A percentile compares a stretch with the other conserved stretches of the same genome.
Evolutionary conservation across 75 land plant genomes (phyloP).

Genomic region (Chamaecyparis obtusa): DNA sequence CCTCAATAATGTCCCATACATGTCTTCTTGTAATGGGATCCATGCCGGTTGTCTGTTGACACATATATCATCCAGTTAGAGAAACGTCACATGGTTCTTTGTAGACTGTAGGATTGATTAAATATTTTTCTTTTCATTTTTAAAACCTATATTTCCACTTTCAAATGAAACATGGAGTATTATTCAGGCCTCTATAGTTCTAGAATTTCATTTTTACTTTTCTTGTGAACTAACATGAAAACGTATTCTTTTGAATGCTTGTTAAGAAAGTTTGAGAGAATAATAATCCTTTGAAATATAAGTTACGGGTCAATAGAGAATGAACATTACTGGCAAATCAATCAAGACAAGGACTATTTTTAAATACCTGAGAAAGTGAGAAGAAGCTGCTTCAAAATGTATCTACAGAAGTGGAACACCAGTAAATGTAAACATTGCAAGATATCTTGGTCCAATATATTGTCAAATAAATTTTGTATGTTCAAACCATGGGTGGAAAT

Average conservation of each 20-base stretch:
- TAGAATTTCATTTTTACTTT: neutral
- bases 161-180: neutral
- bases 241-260: neutral
- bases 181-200: neutral
- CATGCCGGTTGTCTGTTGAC: conserved; percentile 94
- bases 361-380: neutral
- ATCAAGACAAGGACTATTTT: neutral
- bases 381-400: neutral
- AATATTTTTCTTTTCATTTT: neutral
- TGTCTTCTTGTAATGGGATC: conserved; percentile 95
- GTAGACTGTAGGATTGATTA: neutral
- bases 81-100: neutral
- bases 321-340: neutral
- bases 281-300: neutral
- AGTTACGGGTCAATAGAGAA: neutral
- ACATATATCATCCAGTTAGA: neutral
- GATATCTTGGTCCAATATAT: neutral
- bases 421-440: neutral
- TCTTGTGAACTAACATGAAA: neutral
- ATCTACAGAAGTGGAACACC: neutral
- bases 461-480: neutral
- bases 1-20: conserved; percentile 97
- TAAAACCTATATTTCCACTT: neutral
- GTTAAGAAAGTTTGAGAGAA: neutral
- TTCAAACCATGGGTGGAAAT: neutral